A percentile compares a stretch with the other conserved stretches of the same genome.
Evolutionary conservation across 73 alveolate genomes (phyloP).

Genomic region (Uronychia binucleata): DNA sequence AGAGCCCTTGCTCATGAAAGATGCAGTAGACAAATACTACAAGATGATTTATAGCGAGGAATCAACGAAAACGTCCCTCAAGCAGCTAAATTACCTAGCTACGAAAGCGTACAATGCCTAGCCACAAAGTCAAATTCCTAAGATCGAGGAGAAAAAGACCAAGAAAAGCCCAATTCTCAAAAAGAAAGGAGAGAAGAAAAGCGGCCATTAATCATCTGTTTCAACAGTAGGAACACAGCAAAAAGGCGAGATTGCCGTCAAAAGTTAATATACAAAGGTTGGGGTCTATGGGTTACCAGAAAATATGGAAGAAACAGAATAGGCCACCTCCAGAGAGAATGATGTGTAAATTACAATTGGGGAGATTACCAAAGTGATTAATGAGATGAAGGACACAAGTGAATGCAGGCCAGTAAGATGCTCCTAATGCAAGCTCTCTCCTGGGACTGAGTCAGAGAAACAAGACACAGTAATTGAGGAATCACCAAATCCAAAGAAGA

Average conservation of each 20-base stretch:
- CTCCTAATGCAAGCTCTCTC: background rate
- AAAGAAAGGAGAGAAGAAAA: background rate
- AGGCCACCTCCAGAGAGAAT: no score
- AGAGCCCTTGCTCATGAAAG: slow-evolving; percentile 24
- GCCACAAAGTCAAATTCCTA: background rate
- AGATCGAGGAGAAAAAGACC: background rate
- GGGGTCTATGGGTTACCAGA: no score
- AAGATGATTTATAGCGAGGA: slow-evolving; percentile 19
- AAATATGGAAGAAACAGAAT: no score
- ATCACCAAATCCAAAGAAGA: background rate
- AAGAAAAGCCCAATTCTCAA: background rate
- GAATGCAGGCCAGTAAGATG: background rate
- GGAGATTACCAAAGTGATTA: background rate
- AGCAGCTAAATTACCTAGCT: slow-evolving; percentile 14
- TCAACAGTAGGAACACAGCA: no score
- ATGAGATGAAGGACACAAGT: background rate
- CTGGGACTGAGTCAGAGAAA: background rate
- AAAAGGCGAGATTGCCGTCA: no score
- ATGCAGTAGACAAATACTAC: slow-evolving; percentile 23
- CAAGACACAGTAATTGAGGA: background rate
- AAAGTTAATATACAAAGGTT: no score
- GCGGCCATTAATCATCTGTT: no score
- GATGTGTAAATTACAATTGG: no score
- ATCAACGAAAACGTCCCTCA: slow-evolving; percentile 33
- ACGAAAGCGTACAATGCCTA: background rate